Conservation (phyloP, 2,329 filamentous ascomycete genomes). For the Phialophora macrospora region DNA sequence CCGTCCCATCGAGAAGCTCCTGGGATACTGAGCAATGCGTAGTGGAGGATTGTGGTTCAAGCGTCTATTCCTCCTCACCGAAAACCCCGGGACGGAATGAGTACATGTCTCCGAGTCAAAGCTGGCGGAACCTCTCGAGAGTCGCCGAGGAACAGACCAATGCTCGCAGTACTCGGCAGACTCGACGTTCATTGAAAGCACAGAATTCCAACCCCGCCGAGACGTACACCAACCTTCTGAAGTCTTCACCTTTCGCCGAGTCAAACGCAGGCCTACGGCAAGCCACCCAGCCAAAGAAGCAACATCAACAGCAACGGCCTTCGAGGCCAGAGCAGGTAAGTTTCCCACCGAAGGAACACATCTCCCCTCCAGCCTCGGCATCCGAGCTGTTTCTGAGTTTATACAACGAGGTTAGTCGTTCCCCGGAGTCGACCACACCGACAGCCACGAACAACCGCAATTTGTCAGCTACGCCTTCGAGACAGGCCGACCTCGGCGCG, state of each 20-base stretch:
- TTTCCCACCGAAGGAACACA: background rate
- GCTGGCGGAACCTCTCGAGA: background rate
- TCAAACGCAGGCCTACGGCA: background rate
- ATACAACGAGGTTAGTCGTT: slow-evolving; percentile 7
- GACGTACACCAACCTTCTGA: slow-evolving; percentile 25
- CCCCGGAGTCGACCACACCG: background rate
- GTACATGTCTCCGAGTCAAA: slow-evolving; percentile 1
- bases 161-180: no score
- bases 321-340: background rate
- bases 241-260: slow-evolving; percentile 9
- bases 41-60: slow-evolving; percentile 4
- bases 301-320: background rate
- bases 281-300: background rate
- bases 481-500: background rate
- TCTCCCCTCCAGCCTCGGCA: background rate
- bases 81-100: background rate
- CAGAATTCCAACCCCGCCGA: slow-evolving; percentile 18
- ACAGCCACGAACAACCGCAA: background rate
- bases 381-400: slow-evolving; percentile 6
- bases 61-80: slow-evolving; percentile 9
- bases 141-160: background rate
- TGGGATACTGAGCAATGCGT: slow-evolving; percentile 19
- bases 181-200: background rate
- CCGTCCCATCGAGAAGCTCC: slow-evolving; percentile 4
- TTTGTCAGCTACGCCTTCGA: background rate